A percentile compares a stretch with the other conserved stretches of the same genome.
Conservation (phyloP, 352 stramenopile species). For the Globisporangium iwayamae region DNA sequence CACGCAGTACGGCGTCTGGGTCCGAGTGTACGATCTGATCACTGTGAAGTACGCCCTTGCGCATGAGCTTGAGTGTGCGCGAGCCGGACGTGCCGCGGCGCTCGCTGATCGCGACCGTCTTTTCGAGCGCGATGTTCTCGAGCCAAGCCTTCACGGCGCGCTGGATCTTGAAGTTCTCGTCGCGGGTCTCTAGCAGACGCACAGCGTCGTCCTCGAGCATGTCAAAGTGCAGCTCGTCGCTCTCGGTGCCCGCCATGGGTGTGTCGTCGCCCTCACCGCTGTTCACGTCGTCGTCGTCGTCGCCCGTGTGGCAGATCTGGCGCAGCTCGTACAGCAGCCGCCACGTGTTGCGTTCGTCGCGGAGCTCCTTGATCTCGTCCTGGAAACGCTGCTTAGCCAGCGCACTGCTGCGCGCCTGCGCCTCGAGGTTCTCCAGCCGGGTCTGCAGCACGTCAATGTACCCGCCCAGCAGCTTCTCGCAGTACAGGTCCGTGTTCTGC, state of each 20-base stretch:
- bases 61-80: constrained; percentile 60
- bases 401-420: constrained; percentile 12
- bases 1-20: constrained; percentile 60
- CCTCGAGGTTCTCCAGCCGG: constrained; percentile 53
- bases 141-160: constrained; percentile 72
- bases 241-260: constrained; percentile 31
- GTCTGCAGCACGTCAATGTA: constrained; percentile 80
- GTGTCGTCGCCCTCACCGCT: constrained; percentile 31
- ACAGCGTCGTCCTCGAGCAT: constrained; percentile 81
- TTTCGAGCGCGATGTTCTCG: constrained; percentile 77
- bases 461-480: constrained; percentile 63
- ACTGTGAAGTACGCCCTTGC: constrained; percentile 37
- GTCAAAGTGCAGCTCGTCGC: constrained; percentile 53
- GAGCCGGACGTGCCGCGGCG: constrained; percentile 46
- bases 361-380: constrained; percentile 55
- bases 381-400: constrained; percentile 35
- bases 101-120: constrained; percentile 53
- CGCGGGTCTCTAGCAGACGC: constrained; percentile 48
- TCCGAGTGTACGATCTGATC: constrained; percentile 49
- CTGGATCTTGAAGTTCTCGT: constrained; percentile 70
- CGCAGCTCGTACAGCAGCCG: constrained; percentile 69
- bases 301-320: constrained; percentile 43
- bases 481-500: constrained; percentile 67
- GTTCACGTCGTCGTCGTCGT: constrained; percentile 25
- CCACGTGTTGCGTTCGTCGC: constrained; percentile 85